Percentiles rank a stretch among this genome's conserved stretches.
Conservation (phyloP, 768 basidiomycete species). For the Russula vinacea region DNA sequence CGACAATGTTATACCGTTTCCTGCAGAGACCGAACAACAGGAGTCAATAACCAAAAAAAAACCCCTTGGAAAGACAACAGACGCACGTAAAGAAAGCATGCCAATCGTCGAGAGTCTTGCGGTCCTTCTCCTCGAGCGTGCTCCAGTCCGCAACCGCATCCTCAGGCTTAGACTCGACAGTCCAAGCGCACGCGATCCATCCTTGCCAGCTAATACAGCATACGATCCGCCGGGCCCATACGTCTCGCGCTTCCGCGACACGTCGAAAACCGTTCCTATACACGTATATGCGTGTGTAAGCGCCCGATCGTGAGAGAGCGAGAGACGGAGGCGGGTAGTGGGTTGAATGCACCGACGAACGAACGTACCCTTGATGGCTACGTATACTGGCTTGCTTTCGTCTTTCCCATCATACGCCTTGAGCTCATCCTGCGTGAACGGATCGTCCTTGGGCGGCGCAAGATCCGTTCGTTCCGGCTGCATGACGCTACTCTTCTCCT, state of each 20-base stretch:
- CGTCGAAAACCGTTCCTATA: slow-evolving; percentile 88
- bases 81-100: slow-evolving; percentile 81
- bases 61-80: too few relatives aligned
- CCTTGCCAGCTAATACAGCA: slow-evolving; percentile 88
- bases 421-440: slow-evolving; percentile 67
- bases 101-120: slow-evolving; percentile 87
- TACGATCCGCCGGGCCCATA: slow-evolving; percentile 83
- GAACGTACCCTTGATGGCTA: slow-evolving; percentile 82
- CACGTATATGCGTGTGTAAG: not conserved
- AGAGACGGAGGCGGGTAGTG: not conserved
- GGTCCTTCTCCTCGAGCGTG: slow-evolving; percentile 62
- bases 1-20: slow-evolving; percentile 87
- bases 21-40: slow-evolving; percentile 36
- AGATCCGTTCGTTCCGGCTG: slow-evolving; percentile 60
- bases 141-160: slow-evolving; percentile 90
- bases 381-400: slow-evolving; percentile 69
- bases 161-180: slow-evolving; percentile 83
- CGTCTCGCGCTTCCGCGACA: slow-evolving; percentile 77
- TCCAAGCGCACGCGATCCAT: slow-evolving; percentile 85
- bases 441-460: slow-evolving; percentile 70
- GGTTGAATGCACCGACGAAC: too few relatives aligned
- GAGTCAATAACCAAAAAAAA: not conserved
- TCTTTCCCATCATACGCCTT: slow-evolving; percentile 68
- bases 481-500: slow-evolving; percentile 56
- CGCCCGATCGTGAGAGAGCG: not conserved